Conservation (phyloP, 75 land plant genomes). For the Selaginella moellendorffii region DNA sequence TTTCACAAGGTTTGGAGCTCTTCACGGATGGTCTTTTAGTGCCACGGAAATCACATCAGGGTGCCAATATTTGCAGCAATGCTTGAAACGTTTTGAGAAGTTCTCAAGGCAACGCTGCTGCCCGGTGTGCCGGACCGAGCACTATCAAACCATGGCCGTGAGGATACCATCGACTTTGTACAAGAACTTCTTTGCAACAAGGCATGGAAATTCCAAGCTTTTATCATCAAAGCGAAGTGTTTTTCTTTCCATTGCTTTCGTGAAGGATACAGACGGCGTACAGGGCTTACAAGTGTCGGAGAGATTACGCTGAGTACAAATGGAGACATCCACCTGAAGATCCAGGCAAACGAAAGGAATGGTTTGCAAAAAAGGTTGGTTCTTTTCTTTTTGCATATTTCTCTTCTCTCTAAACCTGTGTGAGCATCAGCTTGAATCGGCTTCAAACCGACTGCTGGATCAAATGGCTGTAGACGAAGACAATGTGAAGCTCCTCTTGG, state of each 20-base stretch:
- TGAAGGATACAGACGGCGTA: slow-evolving; percentile 5
- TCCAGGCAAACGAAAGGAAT: slow-evolving; percentile 2
- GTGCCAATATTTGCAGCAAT: neutral
- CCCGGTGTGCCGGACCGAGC: neutral
- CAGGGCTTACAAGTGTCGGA: slow-evolving; percentile 2
- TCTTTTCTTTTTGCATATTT: neutral
- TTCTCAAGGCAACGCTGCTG: neutral
- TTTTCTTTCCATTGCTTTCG: neutral
- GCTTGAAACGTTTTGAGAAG: neutral
- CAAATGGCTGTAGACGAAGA: neutral
- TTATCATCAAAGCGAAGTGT: no score
- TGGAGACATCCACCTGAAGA: neutral
- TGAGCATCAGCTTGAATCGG: neutral
- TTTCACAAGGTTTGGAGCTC: neutral
- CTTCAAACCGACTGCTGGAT: neutral
- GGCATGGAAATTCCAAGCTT: no score
- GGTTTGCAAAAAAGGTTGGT: slow-evolving; percentile 7
- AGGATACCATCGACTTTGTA: neutral
- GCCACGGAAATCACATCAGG: neutral
- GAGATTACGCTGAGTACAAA: neutral
- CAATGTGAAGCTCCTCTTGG: neutral
- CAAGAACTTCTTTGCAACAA: neutral
- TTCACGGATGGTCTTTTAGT: neutral
- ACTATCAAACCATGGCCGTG: neutral
- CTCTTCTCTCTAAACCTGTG: neutral